These are phyloP conservation scores for Aspergillus neotritici DNA, from an alignment of 2,329 filamentous ascomycete species.

Conservation along the genomic window DNA sequence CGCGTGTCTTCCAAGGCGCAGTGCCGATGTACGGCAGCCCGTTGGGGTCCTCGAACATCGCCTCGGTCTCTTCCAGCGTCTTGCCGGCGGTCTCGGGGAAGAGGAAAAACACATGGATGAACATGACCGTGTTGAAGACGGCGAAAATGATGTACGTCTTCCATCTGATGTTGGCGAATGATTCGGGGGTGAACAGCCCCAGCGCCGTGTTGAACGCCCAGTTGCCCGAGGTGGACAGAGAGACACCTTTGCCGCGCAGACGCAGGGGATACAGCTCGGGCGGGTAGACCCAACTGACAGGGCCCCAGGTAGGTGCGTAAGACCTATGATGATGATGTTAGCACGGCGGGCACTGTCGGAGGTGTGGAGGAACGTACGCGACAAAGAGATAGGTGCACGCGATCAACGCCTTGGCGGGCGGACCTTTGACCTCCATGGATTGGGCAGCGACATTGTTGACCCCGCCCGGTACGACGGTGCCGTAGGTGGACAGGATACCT, in stretches of 20 bases:
- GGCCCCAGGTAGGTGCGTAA: conserved; percentile 60
- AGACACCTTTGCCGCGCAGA: conserved; percentile 56
- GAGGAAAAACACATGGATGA: conserved; percentile 59
- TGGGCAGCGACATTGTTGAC: conserved; percentile 28
- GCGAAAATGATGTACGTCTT: conserved; percentile 66
- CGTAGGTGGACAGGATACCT: conserved; percentile 36
- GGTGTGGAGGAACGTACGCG: conserved; percentile 7
- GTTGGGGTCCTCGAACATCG: conserved; percentile 53
- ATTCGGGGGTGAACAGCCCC: conserved; percentile 46
- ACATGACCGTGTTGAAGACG: conserved; percentile 60
- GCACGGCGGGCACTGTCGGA: no score
- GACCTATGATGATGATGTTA: conserved; percentile 24
- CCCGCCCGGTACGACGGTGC: conserved; percentile 37
- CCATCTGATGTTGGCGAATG: conserved; percentile 48
- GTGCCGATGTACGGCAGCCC: conserved; percentile 26
- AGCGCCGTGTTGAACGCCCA: conserved; percentile 52
- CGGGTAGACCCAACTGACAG: conserved; percentile 52
- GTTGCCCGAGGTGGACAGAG: conserved; percentile 53
- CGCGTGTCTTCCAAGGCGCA: conserved; percentile 37
- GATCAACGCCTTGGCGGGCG: conserved; percentile 59
- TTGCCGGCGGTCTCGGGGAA: conserved; percentile 66
- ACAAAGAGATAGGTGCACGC: conserved; percentile 63
- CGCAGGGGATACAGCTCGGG: conserved; percentile 48
- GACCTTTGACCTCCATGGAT: conserved; percentile 33
- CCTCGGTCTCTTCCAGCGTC: conserved; percentile 70